Conservation (phyloP, 768 basidiomycete genomes). For the Neoboletus magnificus region DNA sequence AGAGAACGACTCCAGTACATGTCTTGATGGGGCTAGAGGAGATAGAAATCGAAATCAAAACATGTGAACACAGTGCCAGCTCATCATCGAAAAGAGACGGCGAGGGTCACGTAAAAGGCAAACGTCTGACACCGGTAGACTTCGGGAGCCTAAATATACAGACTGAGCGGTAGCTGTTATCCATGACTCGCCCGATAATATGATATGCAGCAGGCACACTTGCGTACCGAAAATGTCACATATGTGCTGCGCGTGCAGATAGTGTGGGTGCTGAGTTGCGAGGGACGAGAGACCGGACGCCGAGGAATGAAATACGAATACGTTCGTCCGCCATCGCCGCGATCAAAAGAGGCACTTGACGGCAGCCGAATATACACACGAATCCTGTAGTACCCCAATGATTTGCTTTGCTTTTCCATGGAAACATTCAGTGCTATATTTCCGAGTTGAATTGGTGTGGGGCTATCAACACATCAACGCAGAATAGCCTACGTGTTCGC, state of each 20-base stretch:
- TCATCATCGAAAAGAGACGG: not conserved
- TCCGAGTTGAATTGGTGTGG: not conserved
- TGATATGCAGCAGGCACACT: not conserved
- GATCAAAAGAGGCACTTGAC: conserved; percentile 5
- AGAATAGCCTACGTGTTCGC: not conserved
- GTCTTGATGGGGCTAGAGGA: conserved; percentile 3
- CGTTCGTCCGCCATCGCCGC: not conserved
- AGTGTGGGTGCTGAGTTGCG: not conserved
- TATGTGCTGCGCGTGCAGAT: not conserved
- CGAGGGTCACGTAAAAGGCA: not conserved
- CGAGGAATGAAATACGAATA: not conserved
- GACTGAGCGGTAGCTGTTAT: not conserved
- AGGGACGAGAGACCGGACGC: not conserved
- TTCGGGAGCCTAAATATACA: not conserved
- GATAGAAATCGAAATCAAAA: not conserved
- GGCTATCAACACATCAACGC: conserved; percentile 1
- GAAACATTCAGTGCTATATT: not conserved
- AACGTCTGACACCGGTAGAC: not conserved
- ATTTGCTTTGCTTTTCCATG: not conserved
- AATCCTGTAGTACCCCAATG: not conserved
- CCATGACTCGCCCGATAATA: not conserved
- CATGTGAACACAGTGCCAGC: not conserved
- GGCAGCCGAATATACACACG: not conserved
- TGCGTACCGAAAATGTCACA: not conserved
- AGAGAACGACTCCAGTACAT: not conserved